Evolutionary conservation across 352 stramenopile genomes (phyloP).

Genomic region (Phytophthora fragariae): DNA sequence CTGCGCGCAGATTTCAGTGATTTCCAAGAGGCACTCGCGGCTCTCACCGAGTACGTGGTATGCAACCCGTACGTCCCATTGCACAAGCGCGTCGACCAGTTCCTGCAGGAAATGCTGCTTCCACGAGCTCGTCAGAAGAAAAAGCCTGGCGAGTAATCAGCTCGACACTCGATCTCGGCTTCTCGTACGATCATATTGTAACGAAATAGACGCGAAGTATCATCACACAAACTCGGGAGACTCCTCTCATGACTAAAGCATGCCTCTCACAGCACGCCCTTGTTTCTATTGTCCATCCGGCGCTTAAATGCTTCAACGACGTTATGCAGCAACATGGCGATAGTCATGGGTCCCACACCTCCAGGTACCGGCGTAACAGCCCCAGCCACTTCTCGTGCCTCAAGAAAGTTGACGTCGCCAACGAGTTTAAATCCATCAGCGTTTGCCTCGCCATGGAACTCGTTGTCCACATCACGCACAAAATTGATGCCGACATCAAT

Average conservation of each 20-base stretch:
- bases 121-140: constrained; percentile 80
- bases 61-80: constrained; percentile 83
- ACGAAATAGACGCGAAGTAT: neutral
- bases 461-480: constrained; percentile 73
- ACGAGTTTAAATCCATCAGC: constrained; percentile 96
- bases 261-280: constrained; percentile 27
- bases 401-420: constrained; percentile 96
- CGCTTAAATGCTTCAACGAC: constrained; percentile 80
- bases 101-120: constrained; percentile 79
- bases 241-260: neutral
- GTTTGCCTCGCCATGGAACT: constrained; percentile 68
- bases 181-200: neutral
- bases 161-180: neutral
- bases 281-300: constrained; percentile 51
- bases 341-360: constrained; percentile 99
- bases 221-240: neutral
- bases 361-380: constrained; percentile 97
- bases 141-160: constrained; percentile 36
- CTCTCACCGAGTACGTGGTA: constrained; percentile 80
- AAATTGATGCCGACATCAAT: constrained; percentile 99
- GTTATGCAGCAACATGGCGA: constrained; percentile 95
- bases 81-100: constrained; percentile 81
- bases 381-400: constrained; percentile 82
- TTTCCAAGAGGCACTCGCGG: constrained; percentile 77
- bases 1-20: constrained; percentile 66